A percentile compares a stretch with the other conserved stretches of the same genome.
These are phyloP conservation scores for Xylaria acuta DNA, from an alignment of 495 filamentous ascomycete genomes.

Conservation along the genomic window DNA sequence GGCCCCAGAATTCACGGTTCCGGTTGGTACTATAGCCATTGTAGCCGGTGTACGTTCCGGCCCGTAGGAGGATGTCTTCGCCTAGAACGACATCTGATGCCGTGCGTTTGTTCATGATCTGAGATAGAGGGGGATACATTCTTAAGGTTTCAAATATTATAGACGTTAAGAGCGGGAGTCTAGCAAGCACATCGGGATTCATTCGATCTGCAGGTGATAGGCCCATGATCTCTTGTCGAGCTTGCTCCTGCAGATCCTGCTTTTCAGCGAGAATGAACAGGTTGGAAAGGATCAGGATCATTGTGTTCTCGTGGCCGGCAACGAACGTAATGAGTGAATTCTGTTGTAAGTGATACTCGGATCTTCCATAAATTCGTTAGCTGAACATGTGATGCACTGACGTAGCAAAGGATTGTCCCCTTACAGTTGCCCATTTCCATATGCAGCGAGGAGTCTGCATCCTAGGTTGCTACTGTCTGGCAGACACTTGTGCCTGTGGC, in stretches of 20 bases:
- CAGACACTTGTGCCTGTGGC: conserved; percentile 5
- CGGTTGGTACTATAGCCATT: conserved; percentile 34
- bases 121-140: conserved; percentile 46
- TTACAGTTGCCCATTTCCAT: conserved; percentile 5
- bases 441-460: conserved; percentile 10
- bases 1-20: conserved; percentile 33
- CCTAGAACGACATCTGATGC: conserved; percentile 31
- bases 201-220: neutral
- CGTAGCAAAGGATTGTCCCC: neutral
- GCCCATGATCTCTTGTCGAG: conserved; percentile 1
- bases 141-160: conserved; percentile 43
- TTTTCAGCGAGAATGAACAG: conserved; percentile 41
- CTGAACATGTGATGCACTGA: neutral
- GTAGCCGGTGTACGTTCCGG: conserved; percentile 37
- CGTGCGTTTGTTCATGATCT: conserved; percentile 44
- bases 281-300: conserved; percentile 41
- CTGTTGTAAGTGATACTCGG: conserved; percentile 40
- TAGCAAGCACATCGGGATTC: conserved; percentile 18
- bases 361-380: neutral
- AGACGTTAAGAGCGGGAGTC: conserved; percentile 36
- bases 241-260: neutral
- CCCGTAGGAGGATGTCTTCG: conserved; percentile 29
- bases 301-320: conserved; percentile 48
- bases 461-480: neutral
- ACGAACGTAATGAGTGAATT: conserved; percentile 46